Base-by-base conservation (phyloP, 768 basidiomycete species). In the Termitomyces sp. region DNA sequence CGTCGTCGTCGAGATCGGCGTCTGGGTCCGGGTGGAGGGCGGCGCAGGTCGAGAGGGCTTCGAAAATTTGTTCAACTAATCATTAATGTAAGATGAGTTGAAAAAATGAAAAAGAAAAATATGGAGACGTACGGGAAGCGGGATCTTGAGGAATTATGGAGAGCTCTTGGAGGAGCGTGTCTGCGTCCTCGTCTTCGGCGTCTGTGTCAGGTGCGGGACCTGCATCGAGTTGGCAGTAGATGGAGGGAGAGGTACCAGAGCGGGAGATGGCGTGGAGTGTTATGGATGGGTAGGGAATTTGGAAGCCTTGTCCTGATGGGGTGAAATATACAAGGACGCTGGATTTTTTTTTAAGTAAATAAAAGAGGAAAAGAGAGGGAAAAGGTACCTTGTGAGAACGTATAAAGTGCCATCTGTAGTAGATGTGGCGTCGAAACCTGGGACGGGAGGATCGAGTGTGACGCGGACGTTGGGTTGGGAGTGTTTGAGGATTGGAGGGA, bases 141-240 rank as follows among this genome's bases (percentile, higher is more conserved):
- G 81, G 65, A 42, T 82, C 76, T 65, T 81, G 75, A 2, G 96
- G 91, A 15, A 88, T 77, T 67, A 99, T 89, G 66, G 74, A 83
- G 58, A 99, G 78, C 69, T 98, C 96, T 57, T 91, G 81, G 85
- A 96, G 88, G 8, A 84, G 80, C 9, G 69, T 67, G 50, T 74
- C 71, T 55, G 73, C 76, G 32, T 79, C 76, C 13, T 76, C 74
- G n/a, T 70, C 68, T 3, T 65, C 70, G 6, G 20, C 61, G 12
- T 52, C 55, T 35, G 52, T 58, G 45, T 73, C 73, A 55, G 69
- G 69, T 15, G 71, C 75, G n/a, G 75, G 74, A 54, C 70, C 68
- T 62, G 93, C 93, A 67, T 97, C 96, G 12, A 98, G 83, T 67
- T 99, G 97, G 71, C 95, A 97, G 74, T 98, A 98, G 70, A 98